Percentiles rank a stretch among this genome's conserved stretches.
Conservation (phyloP, 257 asterid species). For the Coffea eugenioides region DNA sequence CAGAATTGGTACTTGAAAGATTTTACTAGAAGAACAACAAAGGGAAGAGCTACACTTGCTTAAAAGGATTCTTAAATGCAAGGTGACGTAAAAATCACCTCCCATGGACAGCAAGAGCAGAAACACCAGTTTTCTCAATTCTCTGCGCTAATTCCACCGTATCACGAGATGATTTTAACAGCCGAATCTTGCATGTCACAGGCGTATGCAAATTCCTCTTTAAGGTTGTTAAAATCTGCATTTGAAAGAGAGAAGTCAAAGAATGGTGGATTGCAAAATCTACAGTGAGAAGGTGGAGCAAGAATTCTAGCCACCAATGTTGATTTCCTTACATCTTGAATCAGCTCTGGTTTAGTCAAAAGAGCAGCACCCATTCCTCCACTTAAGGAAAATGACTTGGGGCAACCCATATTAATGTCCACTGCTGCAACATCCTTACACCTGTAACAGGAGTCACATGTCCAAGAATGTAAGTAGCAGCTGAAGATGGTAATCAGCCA, state of each 20-base stretch:
- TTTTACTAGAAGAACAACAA: neutral
- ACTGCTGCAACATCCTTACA: slow-evolving; percentile 90
- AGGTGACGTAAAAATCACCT: slow-evolving; percentile 41
- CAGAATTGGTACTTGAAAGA: neutral
- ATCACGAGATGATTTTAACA: slow-evolving; percentile 62
- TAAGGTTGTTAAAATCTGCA: slow-evolving; percentile 81
- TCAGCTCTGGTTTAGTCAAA: slow-evolving; percentile 83
- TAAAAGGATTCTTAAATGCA: neutral
- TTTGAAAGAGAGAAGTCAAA: slow-evolving; percentile 17
- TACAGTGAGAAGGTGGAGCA: neutral
- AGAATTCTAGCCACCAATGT: slow-evolving; percentile 5
- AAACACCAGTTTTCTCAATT: slow-evolving; percentile 88
- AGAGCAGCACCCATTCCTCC: slow-evolving; percentile 99
- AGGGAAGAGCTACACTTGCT: neutral
- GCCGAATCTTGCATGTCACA: slow-evolving; percentile 88
- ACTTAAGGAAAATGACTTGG: slow-evolving; percentile 80
- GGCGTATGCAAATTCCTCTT: slow-evolving; percentile 74
- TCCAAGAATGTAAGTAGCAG: neutral
- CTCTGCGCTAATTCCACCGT: slow-evolving; percentile 89
- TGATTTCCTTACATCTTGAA: slow-evolving; percentile 66
- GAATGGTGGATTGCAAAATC: neutral
- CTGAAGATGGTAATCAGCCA: neutral
- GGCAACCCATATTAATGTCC: slow-evolving; percentile 98
- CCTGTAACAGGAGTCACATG: slow-evolving; percentile 38
- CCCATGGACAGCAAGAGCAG: slow-evolving; percentile 97